These are phyloP conservation scores for Colletotrichum euphorbiae DNA, from an alignment of 2,329 filamentous ascomycete genomes.

Conservation along the genomic window DNA sequence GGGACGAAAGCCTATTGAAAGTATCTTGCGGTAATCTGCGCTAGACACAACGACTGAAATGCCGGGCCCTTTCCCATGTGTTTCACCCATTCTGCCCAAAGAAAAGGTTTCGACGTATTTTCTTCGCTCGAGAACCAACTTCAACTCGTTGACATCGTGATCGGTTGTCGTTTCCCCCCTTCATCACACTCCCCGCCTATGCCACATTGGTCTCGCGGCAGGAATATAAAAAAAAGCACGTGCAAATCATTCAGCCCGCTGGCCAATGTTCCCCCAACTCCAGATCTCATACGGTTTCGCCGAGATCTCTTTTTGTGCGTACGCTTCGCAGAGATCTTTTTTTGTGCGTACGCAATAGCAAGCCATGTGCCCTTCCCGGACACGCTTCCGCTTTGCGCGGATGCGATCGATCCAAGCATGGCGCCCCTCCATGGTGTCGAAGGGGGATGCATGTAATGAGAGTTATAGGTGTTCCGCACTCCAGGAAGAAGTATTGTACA, in stretches of 20 bases:
- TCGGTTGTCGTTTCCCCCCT: constrained; percentile 17
- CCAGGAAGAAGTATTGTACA: constrained; percentile 40
- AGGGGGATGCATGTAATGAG: constrained; percentile 17
- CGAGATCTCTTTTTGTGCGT: constrained; percentile 34
- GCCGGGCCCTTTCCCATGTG: constrained; percentile 37
- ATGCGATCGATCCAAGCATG: constrained; percentile 16
- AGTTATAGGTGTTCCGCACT: constrained; percentile 28
- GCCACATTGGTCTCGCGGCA: constrained; percentile 21
- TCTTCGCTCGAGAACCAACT: constrained; percentile 18
- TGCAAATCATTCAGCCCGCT: constrained; percentile 40
- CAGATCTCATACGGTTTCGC: constrained; percentile 32
- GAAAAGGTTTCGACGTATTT: constrained; percentile 24
- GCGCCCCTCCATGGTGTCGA: constrained; percentile 29
- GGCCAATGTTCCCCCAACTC: constrained; percentile 39
- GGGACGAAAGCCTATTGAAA: constrained; percentile 35
- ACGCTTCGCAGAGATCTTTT: constrained; percentile 30
- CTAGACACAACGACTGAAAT: constrained; percentile 27
- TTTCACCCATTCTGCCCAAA: constrained; percentile 34
- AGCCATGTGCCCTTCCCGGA: constrained; percentile 27
- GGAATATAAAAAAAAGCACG: constrained; percentile 31
- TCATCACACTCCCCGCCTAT: constrained; percentile 16
- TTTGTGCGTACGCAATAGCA: constrained; percentile 32
- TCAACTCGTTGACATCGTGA: constrained; percentile 33
- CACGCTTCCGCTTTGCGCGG: constrained; percentile 22
- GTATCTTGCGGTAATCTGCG: constrained; percentile 34